Base-by-base conservation (phyloP, 1,284 basidiomycete genomes). In the Tylopilus orsonianus region DNA sequence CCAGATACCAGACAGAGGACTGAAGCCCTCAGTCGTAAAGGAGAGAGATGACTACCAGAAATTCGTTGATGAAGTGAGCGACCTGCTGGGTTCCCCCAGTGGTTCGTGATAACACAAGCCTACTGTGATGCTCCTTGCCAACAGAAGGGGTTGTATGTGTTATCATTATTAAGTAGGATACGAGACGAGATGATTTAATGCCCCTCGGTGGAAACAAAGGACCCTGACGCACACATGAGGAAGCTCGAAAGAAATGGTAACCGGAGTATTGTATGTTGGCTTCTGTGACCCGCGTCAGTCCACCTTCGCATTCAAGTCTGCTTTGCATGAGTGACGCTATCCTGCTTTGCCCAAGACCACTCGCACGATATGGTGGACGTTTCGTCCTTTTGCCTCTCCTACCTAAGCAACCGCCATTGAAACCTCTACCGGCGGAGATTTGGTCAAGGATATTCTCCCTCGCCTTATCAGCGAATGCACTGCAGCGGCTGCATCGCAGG, bases 61-160 rank as follows among this genome's bases (percentile, higher is more conserved):
- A 56, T 90, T 89, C 67, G 68, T 87, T 34, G 84, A 84, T 49
- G 87, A 86, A 56, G 81, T 90, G 77, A 76, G 75, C 23, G 85
- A 85, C 62, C 74, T 89, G 23, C 38, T 68, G n/a, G 57, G 54
- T 26, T 55, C 55, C 10, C 46, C 40, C 30, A 37, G 52, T 8
- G 37, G 42, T 37, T 46, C 33, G 41, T 64, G 49, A 64, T 36
- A 27, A 8, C 14, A n/a, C 8, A 46, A n/a, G 35, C 14, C 18
- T 33, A 26, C 22, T 8, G n/a, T 24, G n/a, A 22, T 26, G 24
- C 29, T 8, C 16, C 42, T 12, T 27, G 5, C 37, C 16, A 16
- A n/a, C 24, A 13, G 7, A 4, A 4, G 29, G 8, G 29, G 7
- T 30, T 13, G 29, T 30, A 13, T 13, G 8, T 30, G 14, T 7